Percentiles rank a stretch among this genome's conserved stretches.
phyloP scores from a whole-genome alignment of 2,329 filamentous ascomycete genomes.

The Neofusicoccum ribis region DNA sequence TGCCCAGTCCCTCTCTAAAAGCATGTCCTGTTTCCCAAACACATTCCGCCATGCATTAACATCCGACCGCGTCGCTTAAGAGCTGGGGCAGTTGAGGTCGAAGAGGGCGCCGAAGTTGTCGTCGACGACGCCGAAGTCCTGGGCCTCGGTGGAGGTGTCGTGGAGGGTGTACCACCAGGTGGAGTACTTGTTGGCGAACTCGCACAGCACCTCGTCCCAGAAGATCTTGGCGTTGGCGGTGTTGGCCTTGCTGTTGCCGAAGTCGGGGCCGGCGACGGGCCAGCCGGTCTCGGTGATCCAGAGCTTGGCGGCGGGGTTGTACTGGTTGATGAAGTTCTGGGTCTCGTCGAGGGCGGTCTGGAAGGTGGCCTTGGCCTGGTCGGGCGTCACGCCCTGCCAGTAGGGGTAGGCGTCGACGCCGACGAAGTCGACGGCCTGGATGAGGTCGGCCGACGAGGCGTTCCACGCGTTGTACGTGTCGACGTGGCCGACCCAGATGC shows the following conservation, averaged over 20 bases:
- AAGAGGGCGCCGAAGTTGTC: conserved; percentile 20
- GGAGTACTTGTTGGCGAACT: conserved; percentile 17
- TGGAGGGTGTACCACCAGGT: conserved; percentile 23
- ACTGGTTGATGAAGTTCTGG: conserved; percentile 31
- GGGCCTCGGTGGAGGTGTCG: conserved; percentile 19
- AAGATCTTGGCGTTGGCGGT: conserved; percentile 20
- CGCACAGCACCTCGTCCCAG: conserved; percentile 23
- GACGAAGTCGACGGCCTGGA: conserved; percentile 39
- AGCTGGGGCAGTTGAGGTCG: conserved; percentile 18
- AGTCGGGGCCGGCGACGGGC: conserved; percentile 21
- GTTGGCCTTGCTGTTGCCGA: conserved; percentile 13
- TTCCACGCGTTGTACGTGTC: conserved; percentile 42
- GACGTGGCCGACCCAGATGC: conserved; percentile 35
- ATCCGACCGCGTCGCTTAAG: not conserved
- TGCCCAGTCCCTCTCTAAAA: not conserved
- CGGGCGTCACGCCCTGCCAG: conserved; percentile 35
- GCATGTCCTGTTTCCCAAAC: not conserved
- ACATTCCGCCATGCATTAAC: conserved; percentile 7
- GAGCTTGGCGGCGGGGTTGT: conserved; percentile 29
- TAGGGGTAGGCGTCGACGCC: conserved; percentile 41
- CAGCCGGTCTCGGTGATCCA: conserved; percentile 38
- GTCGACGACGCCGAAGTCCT: conserved; percentile 21
- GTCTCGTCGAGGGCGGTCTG: conserved; percentile 31
- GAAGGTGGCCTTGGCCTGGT: conserved; percentile 34
- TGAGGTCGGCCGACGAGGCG: conserved; percentile 35